These are phyloP conservation scores for Dendrostoma leiphaemia DNA, from an alignment of 2,329 filamentous ascomycete species.

Conservation along the genomic window DNA sequence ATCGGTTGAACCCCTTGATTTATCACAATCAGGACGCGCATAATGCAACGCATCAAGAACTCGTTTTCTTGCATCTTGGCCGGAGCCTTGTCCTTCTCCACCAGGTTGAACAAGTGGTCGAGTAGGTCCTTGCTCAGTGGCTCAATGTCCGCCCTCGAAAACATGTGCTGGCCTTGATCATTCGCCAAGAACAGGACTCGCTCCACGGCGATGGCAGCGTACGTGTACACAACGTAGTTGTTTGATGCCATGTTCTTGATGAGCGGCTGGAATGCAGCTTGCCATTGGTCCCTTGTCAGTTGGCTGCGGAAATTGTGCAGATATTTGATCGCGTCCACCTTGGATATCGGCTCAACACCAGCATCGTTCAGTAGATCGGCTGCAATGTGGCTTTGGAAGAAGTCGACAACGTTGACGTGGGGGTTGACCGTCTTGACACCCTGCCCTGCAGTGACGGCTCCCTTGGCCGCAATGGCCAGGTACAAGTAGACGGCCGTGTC, in stretches of 20 bases:
- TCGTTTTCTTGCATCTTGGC: constrained; percentile 98
- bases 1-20: constrained; percentile 75
- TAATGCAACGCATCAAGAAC: constrained; percentile 97
- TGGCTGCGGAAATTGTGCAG: constrained; percentile 96
- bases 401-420: constrained; percentile 86
- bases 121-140: constrained; percentile 83
- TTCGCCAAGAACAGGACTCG: constrained; percentile 82
- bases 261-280: constrained; percentile 80
- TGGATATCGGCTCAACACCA: constrained; percentile 77
- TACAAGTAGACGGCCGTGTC: constrained; percentile 98
- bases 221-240: constrained; percentile 97
- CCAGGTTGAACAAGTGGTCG: constrained; percentile 84
- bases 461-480: constrained; percentile 90
- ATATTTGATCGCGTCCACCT: constrained; percentile 98
- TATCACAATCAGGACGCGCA: constrained; percentile 94
- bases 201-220: constrained; percentile 95
- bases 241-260: constrained; percentile 86
- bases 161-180: constrained; percentile 72
- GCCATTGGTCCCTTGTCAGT: constrained; percentile 89
- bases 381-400: constrained; percentile 91
- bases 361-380: constrained; percentile 75
- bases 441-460: constrained; percentile 79
- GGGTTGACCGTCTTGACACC: constrained; percentile 89
- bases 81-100: constrained; percentile 79
- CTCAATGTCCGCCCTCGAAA: constrained; percentile 74